These are phyloP conservation scores for Scedosporium aurantiacum DNA, from an alignment of 2,329 filamentous ascomycete species.

Conservation along the genomic window DNA sequence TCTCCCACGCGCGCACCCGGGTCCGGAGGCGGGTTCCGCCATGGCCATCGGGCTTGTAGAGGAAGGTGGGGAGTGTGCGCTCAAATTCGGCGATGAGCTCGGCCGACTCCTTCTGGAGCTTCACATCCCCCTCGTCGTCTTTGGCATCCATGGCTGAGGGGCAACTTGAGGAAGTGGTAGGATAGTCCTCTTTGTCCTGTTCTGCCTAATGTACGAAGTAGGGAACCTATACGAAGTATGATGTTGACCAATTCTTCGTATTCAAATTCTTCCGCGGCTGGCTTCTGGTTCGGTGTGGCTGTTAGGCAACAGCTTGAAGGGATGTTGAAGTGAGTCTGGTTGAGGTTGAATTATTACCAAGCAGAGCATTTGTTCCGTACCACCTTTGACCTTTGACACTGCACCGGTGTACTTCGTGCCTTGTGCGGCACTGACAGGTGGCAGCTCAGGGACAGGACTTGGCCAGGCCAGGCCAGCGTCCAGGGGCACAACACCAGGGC, in stretches of 20 bases:
- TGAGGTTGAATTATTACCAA: not conserved
- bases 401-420: no score
- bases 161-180: not conserved
- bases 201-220: not conserved
- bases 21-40: constrained; percentile 31
- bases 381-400: no score
- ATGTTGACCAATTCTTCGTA: no score
- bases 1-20: constrained; percentile 39
- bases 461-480: no score
- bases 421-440: no score
- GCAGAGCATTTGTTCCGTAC: not conserved
- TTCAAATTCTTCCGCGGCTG: no score
- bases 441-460: no score
- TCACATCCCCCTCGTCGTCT: constrained; percentile 49
- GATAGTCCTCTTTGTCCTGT: not conserved
- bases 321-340: not conserved
- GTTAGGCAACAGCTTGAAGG: not conserved
- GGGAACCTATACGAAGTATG: no score
- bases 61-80: constrained; percentile 37
- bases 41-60: constrained; percentile 38
- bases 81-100: constrained; percentile 47
- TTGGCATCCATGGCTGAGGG: constrained; percentile 44
- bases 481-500: no score
- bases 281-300: no score
- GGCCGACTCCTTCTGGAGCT: constrained; percentile 48